A percentile compares a stretch with the other conserved stretches of the same genome.
phyloP scores from a whole-genome alignment of 108 stramenopile genomes.

The Aurantiochytrium sp. region DNA sequence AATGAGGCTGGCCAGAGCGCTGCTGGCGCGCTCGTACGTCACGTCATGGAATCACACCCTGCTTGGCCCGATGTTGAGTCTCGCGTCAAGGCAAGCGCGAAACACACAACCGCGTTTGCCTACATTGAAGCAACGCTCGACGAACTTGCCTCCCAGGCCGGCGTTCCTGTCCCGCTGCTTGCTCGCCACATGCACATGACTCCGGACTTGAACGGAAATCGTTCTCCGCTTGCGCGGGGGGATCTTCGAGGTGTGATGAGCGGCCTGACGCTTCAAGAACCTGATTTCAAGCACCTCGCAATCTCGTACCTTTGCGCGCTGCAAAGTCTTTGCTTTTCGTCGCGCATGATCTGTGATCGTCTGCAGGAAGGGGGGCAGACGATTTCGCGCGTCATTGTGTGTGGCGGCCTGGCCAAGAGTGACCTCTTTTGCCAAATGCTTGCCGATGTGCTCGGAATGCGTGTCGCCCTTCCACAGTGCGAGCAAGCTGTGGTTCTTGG shows the following conservation, averaged over 20 bases:
- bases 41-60: not conserved
- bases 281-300: not conserved
- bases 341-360: not conserved
- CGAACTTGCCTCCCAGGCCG: not conserved
- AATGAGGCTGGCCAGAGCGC: constrained; percentile 12
- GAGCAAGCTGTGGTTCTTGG: not conserved
- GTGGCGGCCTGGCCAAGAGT: not conserved
- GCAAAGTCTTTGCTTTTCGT: not conserved
- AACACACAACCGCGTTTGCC: not conserved
- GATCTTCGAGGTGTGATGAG: not conserved
- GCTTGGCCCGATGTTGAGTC: not conserved
- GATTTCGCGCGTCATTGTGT: not conserved
- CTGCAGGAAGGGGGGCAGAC: not conserved
- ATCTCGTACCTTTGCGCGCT: constrained; percentile 3
- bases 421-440: not conserved
- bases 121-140: not conserved
- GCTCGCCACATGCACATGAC: constrained; percentile 15
- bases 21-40: not conserved
- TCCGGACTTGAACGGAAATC: constrained; percentile 21
- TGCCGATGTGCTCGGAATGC: not conserved
- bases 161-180: not conserved
- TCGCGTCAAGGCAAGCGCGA: not conserved
- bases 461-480: not conserved
- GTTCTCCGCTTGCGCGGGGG: constrained; percentile 12
- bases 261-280: not conserved